phyloP scores from a whole-genome alignment of 2,329 filamentous ascomycete genomes.

The Cercospora sp. region DNA sequence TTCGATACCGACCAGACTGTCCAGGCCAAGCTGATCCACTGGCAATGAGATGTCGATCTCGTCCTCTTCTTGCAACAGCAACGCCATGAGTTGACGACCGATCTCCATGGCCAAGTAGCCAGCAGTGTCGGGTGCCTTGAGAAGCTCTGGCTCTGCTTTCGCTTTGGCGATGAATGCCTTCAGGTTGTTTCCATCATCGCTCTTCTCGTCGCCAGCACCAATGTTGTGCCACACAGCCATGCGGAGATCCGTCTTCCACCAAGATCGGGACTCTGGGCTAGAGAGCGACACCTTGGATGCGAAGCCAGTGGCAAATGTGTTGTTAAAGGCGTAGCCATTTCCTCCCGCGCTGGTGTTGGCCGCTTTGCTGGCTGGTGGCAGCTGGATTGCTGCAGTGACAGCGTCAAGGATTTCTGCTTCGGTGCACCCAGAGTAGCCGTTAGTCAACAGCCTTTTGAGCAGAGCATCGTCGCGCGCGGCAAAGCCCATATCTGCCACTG shows the following conservation, averaged over 20 bases:
- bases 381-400: neutral
- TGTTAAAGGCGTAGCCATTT: neutral
- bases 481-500: neutral
- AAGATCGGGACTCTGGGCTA: neutral
- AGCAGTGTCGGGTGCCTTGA: neutral
- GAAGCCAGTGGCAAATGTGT: neutral
- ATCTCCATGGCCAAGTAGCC: neutral
- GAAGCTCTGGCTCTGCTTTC: neutral
- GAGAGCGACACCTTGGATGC: neutral
- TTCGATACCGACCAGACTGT: neutral
- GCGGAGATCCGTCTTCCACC: neutral
- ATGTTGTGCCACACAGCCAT: neutral
- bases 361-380: neutral
- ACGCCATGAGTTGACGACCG: neutral
- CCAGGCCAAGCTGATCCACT: neutral
- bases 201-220: neutral
- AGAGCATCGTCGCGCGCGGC: neutral
- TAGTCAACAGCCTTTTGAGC: neutral
- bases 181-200: neutral
- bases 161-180: neutral
- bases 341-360: neutral
- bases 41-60: neutral
- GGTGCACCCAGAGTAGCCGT: neutral
- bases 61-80: neutral
- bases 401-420: conserved; percentile 7